Base-by-base conservation (phyloP, 768 basidiomycete genomes). In the Leucosporidium yakuticum region DNA sequence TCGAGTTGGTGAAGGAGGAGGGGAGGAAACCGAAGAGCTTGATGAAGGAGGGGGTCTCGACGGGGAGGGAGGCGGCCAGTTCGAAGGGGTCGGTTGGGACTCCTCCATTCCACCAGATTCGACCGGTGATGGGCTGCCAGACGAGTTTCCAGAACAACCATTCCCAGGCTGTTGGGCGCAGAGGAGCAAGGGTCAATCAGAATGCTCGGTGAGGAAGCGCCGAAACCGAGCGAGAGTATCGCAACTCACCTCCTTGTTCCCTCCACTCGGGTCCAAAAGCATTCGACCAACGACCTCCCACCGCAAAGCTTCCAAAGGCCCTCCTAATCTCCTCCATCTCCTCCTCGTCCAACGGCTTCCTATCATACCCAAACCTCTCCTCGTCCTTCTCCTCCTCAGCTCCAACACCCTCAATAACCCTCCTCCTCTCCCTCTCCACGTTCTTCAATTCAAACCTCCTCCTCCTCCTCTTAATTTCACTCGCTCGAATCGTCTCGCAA, bases 251-350 rank as follows among this genome's bases (percentile, higher is more conserved):
- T 73, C 72, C 74, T 71, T 76, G 76, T 50, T 77, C 76, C 55
- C 74, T 69, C 76, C 76, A 76, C 60, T 76, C 75, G 19, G 71
- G 71, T 61, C 39, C 39, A 8, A 74, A 75, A 9, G 74, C 71
- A 62, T 76, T 75, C 71, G 74, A 74, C 60, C 75, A 77, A 64
- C 78, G 36, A 19, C 78, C 78, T 4, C 74, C 74, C 36, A 74
- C 74, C 60, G 68, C 70, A 27, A 77, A 50, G 53, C 70, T 73
- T 8, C 71, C 70, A 60, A 69, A 78, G n/a, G 32, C 31, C 19
- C 21, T 34, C 55, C 21, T 56, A 11, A 56, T 32, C 31, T 56
- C 55, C 55, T 56, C 31, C 31, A 32, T 20, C 55, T 56, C 55
- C 32, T 56, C 55, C 55, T 56, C 53, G 3, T 44, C 39, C 6